Conservation (phyloP, 179 eudicot species). For the Nepenthes alata region DNA sequence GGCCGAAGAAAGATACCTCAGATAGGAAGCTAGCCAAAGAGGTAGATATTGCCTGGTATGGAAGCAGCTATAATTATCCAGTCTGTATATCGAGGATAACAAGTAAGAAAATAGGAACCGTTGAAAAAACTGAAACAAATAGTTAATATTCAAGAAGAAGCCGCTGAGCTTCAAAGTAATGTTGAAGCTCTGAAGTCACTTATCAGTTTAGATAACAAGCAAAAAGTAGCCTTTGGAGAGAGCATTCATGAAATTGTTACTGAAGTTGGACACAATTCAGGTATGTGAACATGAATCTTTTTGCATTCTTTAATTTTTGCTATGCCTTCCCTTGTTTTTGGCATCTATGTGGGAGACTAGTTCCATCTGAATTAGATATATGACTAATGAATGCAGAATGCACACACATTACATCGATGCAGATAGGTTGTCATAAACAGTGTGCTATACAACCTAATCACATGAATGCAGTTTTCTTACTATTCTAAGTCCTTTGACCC, state of each 20-base stretch:
- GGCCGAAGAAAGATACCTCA: constrained; percentile 6
- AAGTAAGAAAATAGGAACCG: constrained; percentile 49
- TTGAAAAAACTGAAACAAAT: constrained; percentile 59
- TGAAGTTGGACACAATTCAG: constrained; percentile 60
- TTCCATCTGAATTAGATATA: no score
- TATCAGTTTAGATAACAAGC: constrained; percentile 18
- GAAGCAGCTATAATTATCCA: constrained; percentile 65
- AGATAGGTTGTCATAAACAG: not conserved
- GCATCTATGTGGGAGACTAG: not conserved
- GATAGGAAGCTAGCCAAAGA: constrained; percentile 4
- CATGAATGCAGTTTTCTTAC: not conserved
- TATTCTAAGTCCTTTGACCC: no score
- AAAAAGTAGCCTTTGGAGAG: constrained; percentile 43
- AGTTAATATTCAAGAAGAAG: constrained; percentile 29
- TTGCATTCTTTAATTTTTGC: not conserved
- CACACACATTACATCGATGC: not conserved
- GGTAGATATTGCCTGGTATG: constrained; percentile 24
- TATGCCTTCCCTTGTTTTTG: not conserved
- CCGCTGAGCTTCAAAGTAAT: constrained; percentile 15
- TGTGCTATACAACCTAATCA: not conserved
- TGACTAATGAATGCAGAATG: no score
- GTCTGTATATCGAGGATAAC: constrained; percentile 62
- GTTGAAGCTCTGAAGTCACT: constrained; percentile 35
- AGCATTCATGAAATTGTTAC: constrained; percentile 55
- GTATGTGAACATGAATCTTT: constrained; percentile 12